These are phyloP conservation scores for Globisporangium spinosum DNA, from an alignment of 352 stramenopile species.

Conservation along the genomic window DNA sequence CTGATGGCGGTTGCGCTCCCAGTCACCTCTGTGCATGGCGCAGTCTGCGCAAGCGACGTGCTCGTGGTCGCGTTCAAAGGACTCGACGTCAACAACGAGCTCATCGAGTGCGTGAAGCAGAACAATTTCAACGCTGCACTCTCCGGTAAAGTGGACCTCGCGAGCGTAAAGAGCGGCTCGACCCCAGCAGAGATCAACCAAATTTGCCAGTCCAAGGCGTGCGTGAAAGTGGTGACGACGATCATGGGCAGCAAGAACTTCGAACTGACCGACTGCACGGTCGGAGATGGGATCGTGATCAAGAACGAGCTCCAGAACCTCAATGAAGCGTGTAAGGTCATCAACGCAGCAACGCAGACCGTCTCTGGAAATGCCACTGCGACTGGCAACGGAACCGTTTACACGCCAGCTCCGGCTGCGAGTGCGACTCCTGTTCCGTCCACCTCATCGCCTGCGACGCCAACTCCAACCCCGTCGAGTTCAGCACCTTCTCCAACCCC, in stretches of 20 bases:
- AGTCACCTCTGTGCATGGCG: slow-evolving; percentile 23
- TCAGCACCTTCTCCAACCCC: not conserved
- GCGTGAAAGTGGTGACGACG: slow-evolving; percentile 38
- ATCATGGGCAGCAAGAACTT: slow-evolving; percentile 48
- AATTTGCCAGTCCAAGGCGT: slow-evolving; percentile 39
- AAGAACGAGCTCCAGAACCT: slow-evolving; percentile 46
- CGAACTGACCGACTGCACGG: slow-evolving; percentile 50
- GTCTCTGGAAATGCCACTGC: slow-evolving; percentile 4
- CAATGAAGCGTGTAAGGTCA: slow-evolving; percentile 34
- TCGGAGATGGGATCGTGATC: slow-evolving; percentile 44
- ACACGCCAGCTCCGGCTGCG: slow-evolving; percentile 8
- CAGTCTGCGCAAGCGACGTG: slow-evolving; percentile 35
- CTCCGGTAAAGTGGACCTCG: slow-evolving; percentile 40
- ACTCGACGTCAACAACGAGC: slow-evolving; percentile 43
- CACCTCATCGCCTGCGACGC: slow-evolving; percentile 4
- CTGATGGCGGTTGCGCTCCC: slow-evolving; percentile 22
- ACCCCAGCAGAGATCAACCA: slow-evolving; percentile 33
- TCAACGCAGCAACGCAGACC: slow-evolving; percentile 11
- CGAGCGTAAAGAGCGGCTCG: slow-evolving; percentile 30
- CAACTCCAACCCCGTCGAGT: slow-evolving; percentile 8
- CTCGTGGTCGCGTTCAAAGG: slow-evolving; percentile 45
- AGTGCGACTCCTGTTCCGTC: slow-evolving; percentile 7
- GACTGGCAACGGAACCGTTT: slow-evolving; percentile 10
- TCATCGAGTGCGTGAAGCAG: slow-evolving; percentile 46
- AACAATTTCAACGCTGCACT: slow-evolving; percentile 50